Evolutionary conservation across 2,329 filamentous ascomycete species (phyloP), one percentile per base, ranked within the genome.

Genomic region (Aspergillus pseudonomiae): DNA sequence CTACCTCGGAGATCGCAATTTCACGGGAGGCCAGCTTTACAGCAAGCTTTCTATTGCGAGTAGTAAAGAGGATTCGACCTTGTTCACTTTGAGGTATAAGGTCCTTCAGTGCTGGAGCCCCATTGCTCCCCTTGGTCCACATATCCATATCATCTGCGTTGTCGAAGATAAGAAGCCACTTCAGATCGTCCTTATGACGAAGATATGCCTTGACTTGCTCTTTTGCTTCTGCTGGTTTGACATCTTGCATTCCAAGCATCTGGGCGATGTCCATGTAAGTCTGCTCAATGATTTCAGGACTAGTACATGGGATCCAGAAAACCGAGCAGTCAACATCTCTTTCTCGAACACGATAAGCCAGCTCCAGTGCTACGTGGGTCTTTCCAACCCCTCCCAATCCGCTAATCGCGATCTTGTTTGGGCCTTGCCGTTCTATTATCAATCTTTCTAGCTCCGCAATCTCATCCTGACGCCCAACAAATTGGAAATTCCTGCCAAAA

Each of bases 341-440:
- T n/a, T 70, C 62, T 45, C 60, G 64, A 39, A 68, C 61, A 41
- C 62, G 64, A 58, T 74, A 71, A 14, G 71, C 67, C 28, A 74
- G 43, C 61, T 74, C 70, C 11, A 74, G 60, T 14, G 67, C 71
- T 1, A 74, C 53, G 43, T 74, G 72, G 0, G 73, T 73, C 57
- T 75, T 75, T 24, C 73, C 72, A 30, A 73, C 57, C 21, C 73
- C 71, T n/a, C 69, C 71, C 11, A 73, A 59, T 11, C 71, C 72
- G n/a, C 32, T 45, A 12, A 74, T 65, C 10, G 70, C 69, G 28
- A 68, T 36, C n/a, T 64, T 70, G 14, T 30, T 56, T 21, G 58
- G 52, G 34, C 60, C 60, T 12, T 66, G 30, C 2, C 50, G 26
- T 26, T 28, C 24, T 4, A 26, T 12, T 11, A 67, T 60, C 14